Conservation (phyloP, 2,329 filamentous ascomycete species). For the Colletotrichum sp. region DNA sequence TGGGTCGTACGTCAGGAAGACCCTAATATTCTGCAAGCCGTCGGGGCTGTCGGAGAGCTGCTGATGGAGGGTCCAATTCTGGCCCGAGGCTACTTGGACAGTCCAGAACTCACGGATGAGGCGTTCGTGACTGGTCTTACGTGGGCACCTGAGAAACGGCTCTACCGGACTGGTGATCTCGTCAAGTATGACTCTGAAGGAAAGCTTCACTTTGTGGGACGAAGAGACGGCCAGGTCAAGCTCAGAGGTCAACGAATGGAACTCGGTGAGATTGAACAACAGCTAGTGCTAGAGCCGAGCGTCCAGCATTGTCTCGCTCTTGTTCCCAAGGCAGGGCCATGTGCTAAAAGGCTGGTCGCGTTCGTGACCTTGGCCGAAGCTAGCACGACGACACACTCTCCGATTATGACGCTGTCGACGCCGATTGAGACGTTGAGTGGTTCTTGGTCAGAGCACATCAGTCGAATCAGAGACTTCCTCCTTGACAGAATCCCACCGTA, state of each 20-base stretch:
- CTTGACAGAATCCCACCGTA: constrained; percentile 40
- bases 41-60: constrained; percentile 24
- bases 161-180: constrained; percentile 85
- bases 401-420: neutral
- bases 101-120: constrained; percentile 62
- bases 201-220: constrained; percentile 73
- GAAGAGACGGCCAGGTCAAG: constrained; percentile 82
- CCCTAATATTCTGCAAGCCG: neutral
- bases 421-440: neutral
- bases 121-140: constrained; percentile 73
- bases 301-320: neutral
- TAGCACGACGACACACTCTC: too few species aligned
- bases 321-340: neutral
- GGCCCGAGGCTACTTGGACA: constrained; percentile 69
- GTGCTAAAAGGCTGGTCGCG: neutral
- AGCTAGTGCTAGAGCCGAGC: neutral
- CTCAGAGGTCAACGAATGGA: constrained; percentile 82
- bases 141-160: constrained; percentile 60
- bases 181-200: constrained; percentile 80
- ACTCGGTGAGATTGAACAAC: constrained; percentile 72
- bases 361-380: neutral
- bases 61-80: constrained; percentile 26
- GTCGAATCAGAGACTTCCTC: neutral
- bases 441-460: neutral
- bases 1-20: constrained; percentile 23